A percentile compares a stretch with the other conserved stretches of the same genome.
These are phyloP conservation scores for Clathrospora elynae DNA, from an alignment of 2,329 filamentous ascomycete species.

Conservation along the genomic window DNA sequence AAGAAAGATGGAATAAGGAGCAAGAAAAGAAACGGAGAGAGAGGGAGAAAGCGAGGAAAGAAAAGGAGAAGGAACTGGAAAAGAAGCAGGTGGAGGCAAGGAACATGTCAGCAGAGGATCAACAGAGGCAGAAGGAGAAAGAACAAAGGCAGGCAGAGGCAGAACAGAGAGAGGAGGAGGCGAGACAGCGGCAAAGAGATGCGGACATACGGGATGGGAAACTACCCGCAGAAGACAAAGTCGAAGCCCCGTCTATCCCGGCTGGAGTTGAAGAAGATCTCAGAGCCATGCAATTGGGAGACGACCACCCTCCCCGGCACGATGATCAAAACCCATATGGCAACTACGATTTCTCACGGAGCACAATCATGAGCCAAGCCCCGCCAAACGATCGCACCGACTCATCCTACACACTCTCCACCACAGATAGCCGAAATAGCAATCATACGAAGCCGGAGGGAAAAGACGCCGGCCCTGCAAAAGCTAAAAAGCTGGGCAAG, in stretches of 20 bases:
- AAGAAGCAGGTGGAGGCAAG: constrained; percentile 21
- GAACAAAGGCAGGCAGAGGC: constrained; percentile 13
- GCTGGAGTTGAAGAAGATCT: constrained; percentile 28
- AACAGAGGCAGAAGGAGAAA: constrained; percentile 14
- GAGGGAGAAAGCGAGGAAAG: constrained; percentile 11
- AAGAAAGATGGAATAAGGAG: constrained; percentile 50
- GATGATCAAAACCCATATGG: constrained; percentile 24
- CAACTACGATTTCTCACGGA: constrained; percentile 41
- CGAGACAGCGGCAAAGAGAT: constrained; percentile 17
- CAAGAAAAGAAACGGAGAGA: constrained; percentile 30
- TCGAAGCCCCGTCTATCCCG: constrained; percentile 4
- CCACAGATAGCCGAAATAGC: constrained; percentile 21
- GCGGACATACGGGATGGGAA: constrained; percentile 8
- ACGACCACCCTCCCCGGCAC: constrained; percentile 3
- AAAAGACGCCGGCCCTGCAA: constrained; percentile 26
- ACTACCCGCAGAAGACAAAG: constrained; percentile 17
- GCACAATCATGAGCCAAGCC: constrained; percentile 35
- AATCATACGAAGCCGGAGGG: background rate
- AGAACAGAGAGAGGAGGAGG: constrained; percentile 18
- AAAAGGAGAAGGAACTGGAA: constrained; percentile 25
- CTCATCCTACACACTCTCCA: constrained; percentile 29
- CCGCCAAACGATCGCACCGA: constrained; percentile 29
- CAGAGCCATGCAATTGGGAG: constrained; percentile 28
- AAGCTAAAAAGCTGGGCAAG: constrained; percentile 65
- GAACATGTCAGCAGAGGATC: constrained; percentile 10